These are phyloP conservation scores for Colletotrichum sp. DNA, from an alignment of 2,329 filamentous ascomycete species.

Conservation along the genomic window DNA sequence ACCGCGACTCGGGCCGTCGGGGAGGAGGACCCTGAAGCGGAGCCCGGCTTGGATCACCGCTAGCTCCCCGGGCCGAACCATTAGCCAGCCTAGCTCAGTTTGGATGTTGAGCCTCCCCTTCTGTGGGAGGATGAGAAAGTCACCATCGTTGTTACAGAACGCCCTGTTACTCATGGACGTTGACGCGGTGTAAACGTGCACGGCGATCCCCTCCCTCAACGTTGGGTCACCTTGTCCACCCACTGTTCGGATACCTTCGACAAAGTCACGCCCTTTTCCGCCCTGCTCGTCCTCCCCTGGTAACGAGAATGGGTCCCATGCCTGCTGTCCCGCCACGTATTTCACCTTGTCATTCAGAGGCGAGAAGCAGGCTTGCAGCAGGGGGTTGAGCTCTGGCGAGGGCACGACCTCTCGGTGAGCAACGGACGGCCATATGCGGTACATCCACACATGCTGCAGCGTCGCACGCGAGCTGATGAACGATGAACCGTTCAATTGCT, in stretches of 20 bases:
- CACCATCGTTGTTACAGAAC: constrained; percentile 64
- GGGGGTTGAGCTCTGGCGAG: constrained; percentile 7
- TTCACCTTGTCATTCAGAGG: constrained; percentile 46
- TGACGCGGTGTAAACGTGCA: background rate
- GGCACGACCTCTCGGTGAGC: constrained; percentile 28
- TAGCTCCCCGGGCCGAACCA: constrained; percentile 69
- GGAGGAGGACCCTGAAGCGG: constrained; percentile 60
- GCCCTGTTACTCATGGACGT: constrained; percentile 49
- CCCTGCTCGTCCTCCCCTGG: background rate
- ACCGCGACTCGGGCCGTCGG: constrained; percentile 59
- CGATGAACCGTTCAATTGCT: constrained; percentile 50
- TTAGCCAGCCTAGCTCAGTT: constrained; percentile 34
- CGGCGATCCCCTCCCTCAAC: background rate
- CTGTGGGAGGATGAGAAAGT: constrained; percentile 68
- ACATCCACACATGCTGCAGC: constrained; percentile 39
- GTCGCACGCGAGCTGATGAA: constrained; percentile 33
- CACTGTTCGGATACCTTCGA: background rate
- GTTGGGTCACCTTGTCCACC: background rate
- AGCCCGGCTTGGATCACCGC: constrained; percentile 48
- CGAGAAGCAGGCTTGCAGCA: constrained; percentile 27
- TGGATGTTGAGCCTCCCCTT: constrained; percentile 69
- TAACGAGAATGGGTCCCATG: constrained; percentile 47
- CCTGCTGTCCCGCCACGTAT: constrained; percentile 49
- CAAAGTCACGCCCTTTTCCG: background rate
- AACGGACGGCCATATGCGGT: constrained; percentile 36